Percentiles rank a stretch among this genome's conserved stretches.
phyloP scores from a whole-genome alignment of 192 early-diverging fungal genomes.

The Podila clonocystis region DNA sequence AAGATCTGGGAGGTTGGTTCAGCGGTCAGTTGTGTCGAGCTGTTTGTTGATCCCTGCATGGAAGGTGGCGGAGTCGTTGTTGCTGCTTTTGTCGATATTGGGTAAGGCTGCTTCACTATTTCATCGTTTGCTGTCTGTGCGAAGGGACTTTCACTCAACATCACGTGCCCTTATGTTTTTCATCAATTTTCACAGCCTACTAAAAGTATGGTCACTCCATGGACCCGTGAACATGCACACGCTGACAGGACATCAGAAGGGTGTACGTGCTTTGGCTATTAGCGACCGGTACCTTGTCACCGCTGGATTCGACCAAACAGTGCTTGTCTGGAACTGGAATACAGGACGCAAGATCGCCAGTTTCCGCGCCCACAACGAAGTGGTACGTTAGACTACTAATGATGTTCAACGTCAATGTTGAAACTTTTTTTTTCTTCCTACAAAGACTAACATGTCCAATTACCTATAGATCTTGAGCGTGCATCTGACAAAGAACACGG shows the following conservation, averaged over 20 bases:
- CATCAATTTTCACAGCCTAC: conserved; percentile 13
- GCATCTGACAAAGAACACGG: conserved; percentile 21
- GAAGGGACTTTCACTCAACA: no score
- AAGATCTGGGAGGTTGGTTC: conserved; percentile 48
- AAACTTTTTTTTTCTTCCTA: no score
- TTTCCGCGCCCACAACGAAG: conserved; percentile 45
- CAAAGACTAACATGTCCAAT: not conserved
- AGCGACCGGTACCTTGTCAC: conserved; percentile 39
- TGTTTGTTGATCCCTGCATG: conserved; percentile 17
- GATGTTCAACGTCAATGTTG: no score
- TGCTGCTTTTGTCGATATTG: conserved; percentile 49
- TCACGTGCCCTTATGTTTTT: no score
- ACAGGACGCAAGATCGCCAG: conserved; percentile 36
- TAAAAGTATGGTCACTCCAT: conserved; percentile 45
- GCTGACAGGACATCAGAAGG: conserved; percentile 41
- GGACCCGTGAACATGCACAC: conserved; percentile 30
- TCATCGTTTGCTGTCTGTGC: no score
- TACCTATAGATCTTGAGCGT: conserved; percentile 26
- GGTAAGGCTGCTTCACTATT: conserved; percentile 18
- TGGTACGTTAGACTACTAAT: conserved; percentile 8
- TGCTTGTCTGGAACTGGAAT: conserved; percentile 39
- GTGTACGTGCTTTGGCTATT: conserved; percentile 36
- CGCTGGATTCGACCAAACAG: conserved; percentile 39
- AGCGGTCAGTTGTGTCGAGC: conserved; percentile 43
- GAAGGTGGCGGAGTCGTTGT: conserved; percentile 34